phyloP scores from a whole-genome alignment of 2,329 filamentous ascomycete species.

The Penicillium sp. region DNA sequence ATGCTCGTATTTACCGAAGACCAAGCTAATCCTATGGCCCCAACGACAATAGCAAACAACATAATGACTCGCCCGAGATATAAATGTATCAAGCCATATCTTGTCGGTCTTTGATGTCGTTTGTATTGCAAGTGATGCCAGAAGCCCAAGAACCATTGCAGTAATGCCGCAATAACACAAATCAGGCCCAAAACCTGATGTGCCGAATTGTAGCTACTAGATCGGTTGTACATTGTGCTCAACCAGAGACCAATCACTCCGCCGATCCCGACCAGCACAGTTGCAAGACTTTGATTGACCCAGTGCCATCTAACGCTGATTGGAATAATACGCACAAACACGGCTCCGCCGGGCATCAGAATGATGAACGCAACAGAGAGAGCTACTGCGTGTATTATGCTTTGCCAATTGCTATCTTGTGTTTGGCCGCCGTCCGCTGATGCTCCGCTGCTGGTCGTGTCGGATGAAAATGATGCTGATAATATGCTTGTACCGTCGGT shows the following conservation, averaged over 20 bases:
- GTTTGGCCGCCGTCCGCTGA: constrained; percentile 2
- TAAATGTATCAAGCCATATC: constrained; percentile 22
- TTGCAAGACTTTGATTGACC: constrained; percentile 34
- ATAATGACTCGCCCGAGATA: constrained; percentile 25
- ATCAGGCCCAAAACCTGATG: constrained; percentile 49
- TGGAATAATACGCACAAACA: constrained; percentile 19
- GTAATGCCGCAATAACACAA: constrained; percentile 28
- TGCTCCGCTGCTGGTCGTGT: constrained; percentile 15
- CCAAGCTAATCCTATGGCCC: constrained; percentile 19
- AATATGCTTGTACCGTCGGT: constrained; percentile 9
- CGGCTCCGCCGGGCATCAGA: constrained; percentile 18
- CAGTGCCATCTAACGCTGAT: constrained; percentile 33
- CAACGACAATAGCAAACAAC: constrained; percentile 20
- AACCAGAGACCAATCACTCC: constrained; percentile 42
- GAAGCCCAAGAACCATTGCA: constrained; percentile 38
- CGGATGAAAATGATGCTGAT: constrained; percentile 13
- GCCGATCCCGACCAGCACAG: constrained; percentile 34
- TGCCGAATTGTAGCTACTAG: constrained; percentile 38
- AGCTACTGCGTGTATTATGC: constrained; percentile 17
- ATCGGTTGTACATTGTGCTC: constrained; percentile 31
- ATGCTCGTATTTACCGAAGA: constrained; percentile 14
- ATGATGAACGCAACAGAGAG: constrained; percentile 18
- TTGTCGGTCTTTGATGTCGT: constrained; percentile 12
- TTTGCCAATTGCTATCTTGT: constrained; percentile 20
- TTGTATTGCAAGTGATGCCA: constrained; percentile 36